Conservation (phyloP, 2,329 filamentous ascomycete genomes). For the Xylariaceae sp. region DNA sequence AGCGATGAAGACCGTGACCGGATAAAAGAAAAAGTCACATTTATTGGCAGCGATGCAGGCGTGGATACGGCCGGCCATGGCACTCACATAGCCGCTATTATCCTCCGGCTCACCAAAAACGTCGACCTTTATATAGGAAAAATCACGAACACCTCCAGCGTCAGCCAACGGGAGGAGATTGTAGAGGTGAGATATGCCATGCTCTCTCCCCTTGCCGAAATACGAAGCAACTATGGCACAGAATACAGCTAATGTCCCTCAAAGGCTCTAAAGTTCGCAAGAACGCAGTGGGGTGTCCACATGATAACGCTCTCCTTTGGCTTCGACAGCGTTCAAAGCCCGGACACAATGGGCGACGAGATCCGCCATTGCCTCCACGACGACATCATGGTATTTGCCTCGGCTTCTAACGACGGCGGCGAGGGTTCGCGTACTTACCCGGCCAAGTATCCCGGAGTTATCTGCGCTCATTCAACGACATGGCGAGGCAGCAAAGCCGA, state of each 20-base stretch:
- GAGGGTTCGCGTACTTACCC: not conserved
- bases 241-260: not conserved
- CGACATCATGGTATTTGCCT: not conserved
- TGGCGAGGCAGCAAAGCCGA: not conserved
- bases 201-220: not conserved
- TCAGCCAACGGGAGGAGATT: not conserved
- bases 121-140: constrained; percentile 1
- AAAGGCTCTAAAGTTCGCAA: not conserved
- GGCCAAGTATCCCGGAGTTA: not conserved
- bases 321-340: not conserved
- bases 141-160: not conserved
- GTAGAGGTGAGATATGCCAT: not conserved
- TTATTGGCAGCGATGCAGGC: not conserved
- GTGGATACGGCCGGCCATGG: not conserved
- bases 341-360: not conserved
- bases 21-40: not conserved
- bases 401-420: not conserved
- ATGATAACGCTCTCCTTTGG: not conserved
- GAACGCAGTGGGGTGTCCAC: not conserved
- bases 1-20: not conserved
- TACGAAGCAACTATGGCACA: too few species aligned
- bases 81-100: constrained; percentile 2
- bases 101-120: constrained; percentile 1
- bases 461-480: not conserved
- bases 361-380: not conserved